phyloP scores from a whole-genome alignment of 2,329 filamentous ascomycete species.

The Thermothelomyces thermophilus region DNA sequence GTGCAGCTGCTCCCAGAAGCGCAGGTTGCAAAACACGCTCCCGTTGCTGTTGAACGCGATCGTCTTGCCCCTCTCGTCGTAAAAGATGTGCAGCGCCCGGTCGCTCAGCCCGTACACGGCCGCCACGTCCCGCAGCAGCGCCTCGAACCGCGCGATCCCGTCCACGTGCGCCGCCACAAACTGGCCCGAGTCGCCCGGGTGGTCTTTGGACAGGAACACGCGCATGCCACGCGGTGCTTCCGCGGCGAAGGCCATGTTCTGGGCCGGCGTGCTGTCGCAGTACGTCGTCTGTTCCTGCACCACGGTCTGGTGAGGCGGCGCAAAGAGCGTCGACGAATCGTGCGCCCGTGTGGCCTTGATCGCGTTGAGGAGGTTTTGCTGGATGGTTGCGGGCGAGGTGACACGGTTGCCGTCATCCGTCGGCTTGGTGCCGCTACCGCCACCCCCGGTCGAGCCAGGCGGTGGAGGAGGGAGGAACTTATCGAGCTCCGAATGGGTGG shows the following conservation, averaged over 20 bases:
- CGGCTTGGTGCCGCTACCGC: background rate
- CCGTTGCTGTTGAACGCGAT: constrained; percentile 90
- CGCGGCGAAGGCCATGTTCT: constrained; percentile 65
- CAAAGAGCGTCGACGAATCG: constrained; percentile 67
- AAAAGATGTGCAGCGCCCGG: constrained; percentile 75
- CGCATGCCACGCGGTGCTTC: constrained; percentile 66
- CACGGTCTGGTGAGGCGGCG: constrained; percentile 60
- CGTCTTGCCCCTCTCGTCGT: constrained; percentile 68
- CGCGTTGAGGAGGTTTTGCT: constrained; percentile 69
- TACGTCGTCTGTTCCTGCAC: constrained; percentile 81
- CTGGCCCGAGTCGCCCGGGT: constrained; percentile 40
- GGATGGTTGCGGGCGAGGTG: constrained; percentile 54
- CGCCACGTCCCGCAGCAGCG: constrained; percentile 61
- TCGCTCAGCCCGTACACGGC: constrained; percentile 65
- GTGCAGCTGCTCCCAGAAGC: constrained; percentile 80
- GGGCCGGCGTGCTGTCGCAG: constrained; percentile 69
- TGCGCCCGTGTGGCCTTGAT: constrained; percentile 72
- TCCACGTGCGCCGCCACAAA: constrained; percentile 58
- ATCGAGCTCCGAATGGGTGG: constrained; percentile 35
- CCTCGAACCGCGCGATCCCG: constrained; percentile 63
- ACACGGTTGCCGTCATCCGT: constrained; percentile 44
- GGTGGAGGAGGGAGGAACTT: constrained; percentile 34
- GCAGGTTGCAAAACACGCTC: constrained; percentile 87
- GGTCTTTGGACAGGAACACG: constrained; percentile 59
- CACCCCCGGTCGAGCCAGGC: background rate